Base-by-base conservation (phyloP, 176 grass and related monocot species). In the Carex scoparia region DNA sequence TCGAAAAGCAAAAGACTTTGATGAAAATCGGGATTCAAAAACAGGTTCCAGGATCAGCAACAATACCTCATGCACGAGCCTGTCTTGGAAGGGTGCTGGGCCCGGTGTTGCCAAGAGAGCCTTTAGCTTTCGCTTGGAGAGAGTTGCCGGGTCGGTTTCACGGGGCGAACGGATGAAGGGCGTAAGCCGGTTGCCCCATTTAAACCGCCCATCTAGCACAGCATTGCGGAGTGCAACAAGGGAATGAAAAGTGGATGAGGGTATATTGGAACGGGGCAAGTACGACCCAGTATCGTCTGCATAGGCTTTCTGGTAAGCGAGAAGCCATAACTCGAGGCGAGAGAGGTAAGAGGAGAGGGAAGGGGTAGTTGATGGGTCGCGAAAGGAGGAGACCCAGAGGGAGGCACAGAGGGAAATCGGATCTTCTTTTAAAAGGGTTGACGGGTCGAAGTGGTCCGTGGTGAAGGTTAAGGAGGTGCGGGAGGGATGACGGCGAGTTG, bases 81-180 rank as follows among this genome's bases (percentile, higher is more conserved):
- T 89, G 88, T 98, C 95, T 82, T 98, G 95, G 86, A 98, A 98
- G 2, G 93, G 89, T 0, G 87, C 38, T 7, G 93, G 95, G 3
- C 90, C 88, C 0, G 95, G 85, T 70, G 93, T 91, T 28, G 92
- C 86, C 65, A 98, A 86, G 60, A 98, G 91, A 64, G 71, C 86
- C 59, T 93, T 91, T 74, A 98, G 93, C 93, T 98, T 98, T 68
- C 95, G 89, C 89, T 98, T 98, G 78, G 95, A 98, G 80, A 98
- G 91, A 27, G 93, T 84, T 70, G 85, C 16, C 2, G 88, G 93
- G 86, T 98, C 95, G 35, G 79, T 86, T 23, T 90, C 88, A 67
- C 91, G 92, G 11, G 95, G 92, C 10, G 95, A 94, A 14, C 76
- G 93, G 65, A 98, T 72, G 85, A 89, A 84, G 8, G 91, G 89